Evolutionary conservation across 169 alveolate species (phyloP), one percentile per base, ranked within the genome.

Genomic region (Fabrea salina): DNA sequence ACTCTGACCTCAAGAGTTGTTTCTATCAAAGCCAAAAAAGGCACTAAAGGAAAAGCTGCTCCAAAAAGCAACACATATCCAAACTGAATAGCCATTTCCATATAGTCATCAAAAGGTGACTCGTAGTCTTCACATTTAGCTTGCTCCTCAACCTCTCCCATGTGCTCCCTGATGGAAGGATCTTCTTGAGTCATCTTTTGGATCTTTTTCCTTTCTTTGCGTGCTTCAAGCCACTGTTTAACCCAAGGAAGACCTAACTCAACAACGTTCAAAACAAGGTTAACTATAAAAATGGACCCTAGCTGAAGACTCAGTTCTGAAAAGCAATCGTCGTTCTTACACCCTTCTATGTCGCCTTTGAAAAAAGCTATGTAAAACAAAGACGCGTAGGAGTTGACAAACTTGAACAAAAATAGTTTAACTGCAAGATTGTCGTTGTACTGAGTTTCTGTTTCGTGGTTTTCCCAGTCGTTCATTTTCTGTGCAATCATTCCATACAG

Each of bases 381-480:
- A 8, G 91, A 85, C 47, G 61, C 54, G 44, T 77, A 86, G 41
- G 76, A 59, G 57, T 86, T 86, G 32, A 86, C 70, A 53, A 86
- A 71, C 44, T 86, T 81, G 79, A 82, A 86, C 32, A 76, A 50
- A 75, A 78, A 81, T 33, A 78, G 41, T 78, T 86, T 86, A 7
- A 78, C 71, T 5, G 88, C 81, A n/a, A 86, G 54, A 16, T 83
- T 71, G 68, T 86, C 79, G 41, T 37, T 40, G 35, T 74, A 81
- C 41, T 56, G 51, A 54, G 30, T 50, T 47, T 82, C 86, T 56
- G 80, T 82, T 82, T 85, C 68, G 56, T 82, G 75, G 68, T 86
- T 86, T 74, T 86, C 86, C 88, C 91, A 86, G 47, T 86, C 84
- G 67, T 82, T 86, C 71, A 86, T 72, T 49, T 59, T 74, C 41